Evolutionary conservation across 176 grass and related monocot genomes (phyloP).

Genomic region (Elymus sibiricus): DNA sequence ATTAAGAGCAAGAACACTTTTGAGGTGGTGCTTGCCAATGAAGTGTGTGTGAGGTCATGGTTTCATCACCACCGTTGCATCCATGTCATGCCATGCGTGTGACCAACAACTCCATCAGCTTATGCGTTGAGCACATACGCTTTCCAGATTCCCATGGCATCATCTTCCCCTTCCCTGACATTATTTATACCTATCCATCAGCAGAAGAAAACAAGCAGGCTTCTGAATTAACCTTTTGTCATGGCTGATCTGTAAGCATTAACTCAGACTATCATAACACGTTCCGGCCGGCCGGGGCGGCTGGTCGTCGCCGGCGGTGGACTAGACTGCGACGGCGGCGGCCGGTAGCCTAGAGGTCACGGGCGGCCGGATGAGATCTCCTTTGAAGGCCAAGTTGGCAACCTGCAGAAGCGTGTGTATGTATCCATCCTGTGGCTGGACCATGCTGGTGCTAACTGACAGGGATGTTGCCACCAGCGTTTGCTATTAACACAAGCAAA

Average conservation of each 20-base stretch:
- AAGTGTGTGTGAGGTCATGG: slow-evolving; percentile 25
- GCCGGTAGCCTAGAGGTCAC: slow-evolving; percentile 21
- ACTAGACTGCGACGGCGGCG: not conserved
- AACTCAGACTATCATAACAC: not conserved
- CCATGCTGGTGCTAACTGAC: slow-evolving; percentile 35
- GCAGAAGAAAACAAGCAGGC: slow-evolving; percentile 8
- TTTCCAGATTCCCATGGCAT: slow-evolving; percentile 13
- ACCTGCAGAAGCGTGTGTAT: slow-evolving; percentile 10
- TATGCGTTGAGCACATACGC: slow-evolving; percentile 3
- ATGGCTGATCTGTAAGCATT: not conserved
- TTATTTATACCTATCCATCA: slow-evolving; percentile 15
- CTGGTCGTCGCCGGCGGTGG: not conserved
- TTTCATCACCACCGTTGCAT: not conserved
- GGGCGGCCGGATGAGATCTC: slow-evolving; percentile 13
- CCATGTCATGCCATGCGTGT: slow-evolving; percentile 25
- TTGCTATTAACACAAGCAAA: slow-evolving; percentile 21
- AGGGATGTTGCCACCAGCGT: slow-evolving; percentile 23
- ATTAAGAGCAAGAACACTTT: slow-evolving; percentile 4
- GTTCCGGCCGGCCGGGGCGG: not conserved
- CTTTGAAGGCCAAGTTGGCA: slow-evolving; percentile 20
- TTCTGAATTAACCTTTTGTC: not conserved
- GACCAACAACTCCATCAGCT: slow-evolving; percentile 33
- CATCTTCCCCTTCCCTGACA: not conserved
- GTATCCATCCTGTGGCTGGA: slow-evolving; percentile 28
- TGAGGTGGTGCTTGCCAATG: slow-evolving; percentile 17